These are phyloP conservation scores for Syncephalis plumigaleata DNA, from an alignment of 371 early-diverging fungal genomes.

Conservation along the genomic window DNA sequence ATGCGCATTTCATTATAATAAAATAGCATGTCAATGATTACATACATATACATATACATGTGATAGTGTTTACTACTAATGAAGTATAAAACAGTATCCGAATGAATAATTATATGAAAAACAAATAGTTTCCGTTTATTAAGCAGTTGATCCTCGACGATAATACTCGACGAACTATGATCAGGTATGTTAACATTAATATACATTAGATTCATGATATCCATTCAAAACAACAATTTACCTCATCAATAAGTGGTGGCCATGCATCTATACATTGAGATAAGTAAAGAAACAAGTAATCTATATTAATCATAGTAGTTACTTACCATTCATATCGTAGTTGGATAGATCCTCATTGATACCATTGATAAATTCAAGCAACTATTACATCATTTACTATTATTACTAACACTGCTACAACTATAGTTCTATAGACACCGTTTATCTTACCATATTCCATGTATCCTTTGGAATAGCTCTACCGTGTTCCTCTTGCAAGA, in stretches of 20 bases:
- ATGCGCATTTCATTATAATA: no score
- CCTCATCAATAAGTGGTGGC: conserved; percentile 66
- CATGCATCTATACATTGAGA: conserved; percentile 29
- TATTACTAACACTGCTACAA: neutral
- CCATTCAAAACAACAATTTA: conserved; percentile 8
- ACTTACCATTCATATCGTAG: conserved; percentile 50
- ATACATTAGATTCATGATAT: no score
- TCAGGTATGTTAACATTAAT: no score
- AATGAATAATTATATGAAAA: no score
- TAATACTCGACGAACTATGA: conserved; percentile 12
- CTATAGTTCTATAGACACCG: neutral
- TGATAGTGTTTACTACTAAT: no score
- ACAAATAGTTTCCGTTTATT: no score
- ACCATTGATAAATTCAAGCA: conserved; percentile 56
- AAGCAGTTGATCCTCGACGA: no score
- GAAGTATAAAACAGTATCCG: no score
- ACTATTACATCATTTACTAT: conserved; percentile 18
- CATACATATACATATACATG: no score
- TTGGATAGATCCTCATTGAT: conserved; percentile 32
- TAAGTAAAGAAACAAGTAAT: neutral
- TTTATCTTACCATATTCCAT: conserved; percentile 52
- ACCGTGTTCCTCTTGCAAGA: conserved; percentile 48
- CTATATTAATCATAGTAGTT: neutral
- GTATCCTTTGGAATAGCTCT: conserved; percentile 72
- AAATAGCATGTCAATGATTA: no score